A percentile compares a stretch with the other conserved stretches of the same genome.
Conservation (phyloP, 257 asterid genomes). For the Mitragyna speciosa region DNA sequence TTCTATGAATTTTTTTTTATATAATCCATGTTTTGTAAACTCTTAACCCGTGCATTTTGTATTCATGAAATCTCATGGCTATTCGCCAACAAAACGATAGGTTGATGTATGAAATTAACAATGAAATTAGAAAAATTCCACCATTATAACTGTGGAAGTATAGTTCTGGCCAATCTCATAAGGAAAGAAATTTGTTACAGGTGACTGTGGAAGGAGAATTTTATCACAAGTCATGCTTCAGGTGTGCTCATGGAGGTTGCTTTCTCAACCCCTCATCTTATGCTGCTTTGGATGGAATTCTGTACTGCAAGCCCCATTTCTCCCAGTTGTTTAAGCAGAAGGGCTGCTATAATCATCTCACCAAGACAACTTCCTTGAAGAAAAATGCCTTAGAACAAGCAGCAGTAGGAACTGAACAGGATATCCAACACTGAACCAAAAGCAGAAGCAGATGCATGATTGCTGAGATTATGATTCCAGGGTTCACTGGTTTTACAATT, state of each 20-base stretch:
- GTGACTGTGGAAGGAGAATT: slow-evolving; percentile 72
- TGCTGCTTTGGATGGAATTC: slow-evolving; percentile 76
- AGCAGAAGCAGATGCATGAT: not conserved
- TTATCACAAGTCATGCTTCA: slow-evolving; percentile 75
- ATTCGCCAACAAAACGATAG: not conserved
- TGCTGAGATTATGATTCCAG: not conserved
- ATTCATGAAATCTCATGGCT: not conserved
- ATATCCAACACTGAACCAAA: slow-evolving; percentile 10
- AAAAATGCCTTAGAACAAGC: slow-evolving; percentile 14
- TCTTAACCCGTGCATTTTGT: no score
- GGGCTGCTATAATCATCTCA: slow-evolving; percentile 71
- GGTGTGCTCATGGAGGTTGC: slow-evolving; percentile 86
- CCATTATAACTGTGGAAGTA: not conserved
- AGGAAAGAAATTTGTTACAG: slow-evolving; percentile 23
- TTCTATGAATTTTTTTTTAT: no score
- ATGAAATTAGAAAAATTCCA: not conserved
- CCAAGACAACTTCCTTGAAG: slow-evolving; percentile 49
- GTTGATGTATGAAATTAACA: not conserved
- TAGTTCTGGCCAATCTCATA: not conserved
- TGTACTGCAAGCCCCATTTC: slow-evolving; percentile 83
- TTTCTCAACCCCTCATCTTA: slow-evolving; percentile 65
- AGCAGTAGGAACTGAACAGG: not conserved
- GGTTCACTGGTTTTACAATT: not conserved
- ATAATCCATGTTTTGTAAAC: no score
- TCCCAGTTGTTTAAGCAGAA: slow-evolving; percentile 77